These are phyloP conservation scores for Posidonia australis DNA, from an alignment of 106 monocot species.

Conservation along the genomic window DNA sequence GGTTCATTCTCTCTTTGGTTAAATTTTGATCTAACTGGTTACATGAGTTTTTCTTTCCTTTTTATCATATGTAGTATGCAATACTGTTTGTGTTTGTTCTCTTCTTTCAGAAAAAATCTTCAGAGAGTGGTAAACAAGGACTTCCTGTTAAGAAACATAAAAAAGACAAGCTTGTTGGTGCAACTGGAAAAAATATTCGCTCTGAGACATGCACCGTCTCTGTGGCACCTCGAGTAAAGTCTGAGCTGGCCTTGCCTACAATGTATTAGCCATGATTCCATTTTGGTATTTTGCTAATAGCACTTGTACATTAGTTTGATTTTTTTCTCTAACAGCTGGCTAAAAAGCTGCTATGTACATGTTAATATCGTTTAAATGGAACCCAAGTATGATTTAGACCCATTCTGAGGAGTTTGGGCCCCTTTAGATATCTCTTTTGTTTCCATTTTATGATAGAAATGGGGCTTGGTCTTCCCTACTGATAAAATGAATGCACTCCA, in stretches of 20 bases:
- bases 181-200: constrained; percentile 53
- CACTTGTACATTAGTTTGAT: background rate
- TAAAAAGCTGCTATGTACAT: too few species aligned
- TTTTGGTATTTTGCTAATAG: background rate
- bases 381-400: too few species aligned
- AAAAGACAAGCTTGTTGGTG: constrained; percentile 80
- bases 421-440: too few species aligned
- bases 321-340: background rate
- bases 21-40: too few species aligned
- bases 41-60: too few species aligned
- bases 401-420: too few species aligned
- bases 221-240: constrained; percentile 74
- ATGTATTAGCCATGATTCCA: constrained; percentile 35
- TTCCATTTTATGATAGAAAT: too few species aligned
- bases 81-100: constrained; percentile 4
- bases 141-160: constrained; percentile 61
- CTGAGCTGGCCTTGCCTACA: constrained; percentile 77
- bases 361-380: too few species aligned
- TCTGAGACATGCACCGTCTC: constrained; percentile 67
- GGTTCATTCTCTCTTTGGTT: too few species aligned
- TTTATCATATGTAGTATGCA: background rate
- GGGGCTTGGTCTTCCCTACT: too few species aligned
- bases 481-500: too few species aligned
- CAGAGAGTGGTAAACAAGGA: constrained; percentile 65
- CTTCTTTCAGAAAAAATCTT: constrained; percentile 51